phyloP scores from a whole-genome alignment of 2,329 filamentous ascomycete genomes.

The Fusarium poae region DNA sequence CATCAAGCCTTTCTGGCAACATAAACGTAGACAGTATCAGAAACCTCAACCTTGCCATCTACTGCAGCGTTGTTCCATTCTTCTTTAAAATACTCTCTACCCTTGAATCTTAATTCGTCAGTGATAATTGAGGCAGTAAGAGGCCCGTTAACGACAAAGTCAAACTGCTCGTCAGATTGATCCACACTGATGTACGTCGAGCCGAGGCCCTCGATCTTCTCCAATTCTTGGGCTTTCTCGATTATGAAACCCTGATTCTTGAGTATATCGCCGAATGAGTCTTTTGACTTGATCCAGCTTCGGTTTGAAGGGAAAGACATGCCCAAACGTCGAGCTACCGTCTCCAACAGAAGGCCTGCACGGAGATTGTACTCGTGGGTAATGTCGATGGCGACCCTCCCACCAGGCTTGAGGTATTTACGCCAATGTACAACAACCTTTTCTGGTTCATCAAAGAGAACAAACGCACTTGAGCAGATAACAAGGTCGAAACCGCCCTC shows the following conservation, averaged over 20 bases:
- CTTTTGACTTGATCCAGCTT: constrained; percentile 48
- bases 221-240: constrained; percentile 46
- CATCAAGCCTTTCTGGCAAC: constrained; percentile 43
- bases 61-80: constrained; percentile 51
- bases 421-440: constrained; percentile 49
- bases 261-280: constrained; percentile 49
- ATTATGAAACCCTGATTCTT: constrained; percentile 48
- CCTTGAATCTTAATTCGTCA: constrained; percentile 44
- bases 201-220: constrained; percentile 46
- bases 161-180: constrained; percentile 50
- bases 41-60: constrained; percentile 48
- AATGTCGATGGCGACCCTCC: constrained; percentile 52
- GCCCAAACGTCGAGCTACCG: constrained; percentile 43
- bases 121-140: constrained; percentile 36
- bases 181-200: constrained; percentile 42
- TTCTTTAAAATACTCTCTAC: constrained; percentile 48
- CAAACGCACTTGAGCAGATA: constrained; percentile 54
- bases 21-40: constrained; percentile 51
- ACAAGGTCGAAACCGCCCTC: constrained; percentile 50
- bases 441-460: constrained; percentile 49
- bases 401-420: constrained; percentile 47
- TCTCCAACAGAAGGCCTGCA: constrained; percentile 47
- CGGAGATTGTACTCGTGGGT: constrained; percentile 51
- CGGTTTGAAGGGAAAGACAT: constrained; percentile 49
- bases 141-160: constrained; percentile 40